A percentile compares a stretch with the other conserved stretches of the same genome.
phyloP scores from a whole-genome alignment of 768 basidiomycete species.

The Mycena indigotica region DNA sequence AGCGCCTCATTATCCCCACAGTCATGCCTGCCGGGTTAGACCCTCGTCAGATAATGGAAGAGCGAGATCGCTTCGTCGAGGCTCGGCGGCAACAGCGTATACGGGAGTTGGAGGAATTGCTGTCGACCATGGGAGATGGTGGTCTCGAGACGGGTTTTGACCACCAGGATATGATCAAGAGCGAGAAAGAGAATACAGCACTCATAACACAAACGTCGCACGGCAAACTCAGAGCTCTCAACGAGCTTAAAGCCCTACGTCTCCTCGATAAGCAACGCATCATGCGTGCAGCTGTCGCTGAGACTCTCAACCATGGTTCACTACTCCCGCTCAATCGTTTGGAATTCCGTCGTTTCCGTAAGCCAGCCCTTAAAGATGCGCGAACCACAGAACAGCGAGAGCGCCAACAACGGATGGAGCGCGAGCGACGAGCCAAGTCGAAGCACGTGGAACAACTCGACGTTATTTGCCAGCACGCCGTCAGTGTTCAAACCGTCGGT shows the following conservation, averaged over 20 bases:
- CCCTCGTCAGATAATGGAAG: slow-evolving; percentile 86
- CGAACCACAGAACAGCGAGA: slow-evolving; percentile 88
- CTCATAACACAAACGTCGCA: slow-evolving; percentile 67
- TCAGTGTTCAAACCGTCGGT: slow-evolving; percentile 69
- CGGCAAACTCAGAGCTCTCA: slow-evolving; percentile 85
- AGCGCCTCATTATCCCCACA: slow-evolving; percentile 82
- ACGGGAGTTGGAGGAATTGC: slow-evolving; percentile 78
- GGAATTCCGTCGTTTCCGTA: slow-evolving; percentile 86
- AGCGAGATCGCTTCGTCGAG: slow-evolving; percentile 89
- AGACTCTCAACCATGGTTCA: slow-evolving; percentile 84
- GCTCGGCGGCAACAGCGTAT: slow-evolving; percentile 88
- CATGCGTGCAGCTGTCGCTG: slow-evolving; percentile 82
- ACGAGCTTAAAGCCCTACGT: slow-evolving; percentile 89
- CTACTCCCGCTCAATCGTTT: slow-evolving; percentile 88
- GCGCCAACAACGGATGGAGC: slow-evolving; percentile 86
- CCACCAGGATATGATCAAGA: slow-evolving; percentile 41
- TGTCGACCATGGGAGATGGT: slow-evolving; percentile 80
- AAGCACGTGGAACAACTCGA: slow-evolving; percentile 94
- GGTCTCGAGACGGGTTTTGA: slow-evolving; percentile 54
- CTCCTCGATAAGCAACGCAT: slow-evolving; percentile 91
- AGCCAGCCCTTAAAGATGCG: slow-evolving; percentile 86
- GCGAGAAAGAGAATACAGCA: slow-evolving; percentile 44
- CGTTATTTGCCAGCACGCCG: slow-evolving; percentile 83
- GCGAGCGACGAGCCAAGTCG: slow-evolving; percentile 92
- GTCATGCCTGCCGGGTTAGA: slow-evolving; percentile 92